Evolutionary conservation across 2,329 filamentous ascomycete species (phyloP), one percentile per base, ranked within the genome.

Genomic region (Aspergillus sp.): DNA sequence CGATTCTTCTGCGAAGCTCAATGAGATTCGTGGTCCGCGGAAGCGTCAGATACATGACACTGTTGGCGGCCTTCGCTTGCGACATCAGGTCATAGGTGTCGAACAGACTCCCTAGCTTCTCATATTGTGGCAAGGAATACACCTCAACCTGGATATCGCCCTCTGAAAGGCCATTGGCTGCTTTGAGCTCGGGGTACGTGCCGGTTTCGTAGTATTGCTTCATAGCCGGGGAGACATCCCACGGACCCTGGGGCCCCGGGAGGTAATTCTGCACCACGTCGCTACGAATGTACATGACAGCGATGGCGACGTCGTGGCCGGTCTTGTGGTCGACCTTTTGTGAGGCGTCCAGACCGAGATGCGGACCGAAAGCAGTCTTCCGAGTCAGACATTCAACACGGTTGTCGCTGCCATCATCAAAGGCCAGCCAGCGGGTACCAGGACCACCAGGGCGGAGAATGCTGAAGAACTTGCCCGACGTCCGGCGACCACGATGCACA

Each of bases 381-480:
- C 74, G 74, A 0, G 82, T 85, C 52, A 84, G 66, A 42, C 81
- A 81, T 47, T 76, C 76, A 30, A 86, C 81, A 47, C 76, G 75
- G 51, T 81, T 81, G 30, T 79, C 78, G 26, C 78, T 76, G 50
- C 75, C 76, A 56, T 82, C 79, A 30, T 81, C 77, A 57, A 84
- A 85, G 32, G 76, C 77, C 50, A 85, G 79, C 83, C 83, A 86
- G 43, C 76, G 78, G 8, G 76, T 74, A 9, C 75, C 77, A 5
- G 78, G 77, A 2, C 82, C 82, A 42, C 75, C 74, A 1, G 83
- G 83, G 26, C 83, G 76, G 45, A 86, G 66, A 32, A 84, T 78
- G n/a, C 80, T 78, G 58, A 82, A 81, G 68, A 84, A 86, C 35
- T 79, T 75, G 45, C 78, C 78, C 4, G 82, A 85, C 17, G 79